phyloP scores from a whole-genome alignment of 1,284 basidiomycete genomes.

The Phylloboletellus chloephorus region DNA sequence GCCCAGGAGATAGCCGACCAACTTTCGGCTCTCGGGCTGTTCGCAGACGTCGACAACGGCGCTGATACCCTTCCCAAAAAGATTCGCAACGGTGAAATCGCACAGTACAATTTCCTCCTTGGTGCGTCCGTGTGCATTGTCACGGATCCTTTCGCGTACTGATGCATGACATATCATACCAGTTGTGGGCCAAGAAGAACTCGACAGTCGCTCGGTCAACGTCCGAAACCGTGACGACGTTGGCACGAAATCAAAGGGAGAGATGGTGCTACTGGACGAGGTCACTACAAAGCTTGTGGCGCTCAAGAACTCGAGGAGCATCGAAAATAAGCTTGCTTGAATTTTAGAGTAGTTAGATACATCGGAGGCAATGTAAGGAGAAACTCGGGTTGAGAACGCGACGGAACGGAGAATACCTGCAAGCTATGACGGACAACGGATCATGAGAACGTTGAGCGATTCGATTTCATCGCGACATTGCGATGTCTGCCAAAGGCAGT shows the following conservation, averaged over 20 bases:
- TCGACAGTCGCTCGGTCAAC: conserved; percentile 83
- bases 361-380: conserved; percentile 5
- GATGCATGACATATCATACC: conserved; percentile 7
- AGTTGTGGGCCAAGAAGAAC: conserved; percentile 95
- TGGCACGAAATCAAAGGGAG: conserved; percentile 71
- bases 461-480: no score
- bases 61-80: conserved; percentile 96
- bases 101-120: conserved; percentile 96
- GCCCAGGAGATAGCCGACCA: conserved; percentile 73
- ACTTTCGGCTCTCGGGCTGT: conserved; percentile 72
- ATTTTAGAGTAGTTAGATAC: conserved; percentile 15
- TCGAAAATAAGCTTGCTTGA: conserved; percentile 52
- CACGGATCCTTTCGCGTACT: conserved; percentile 5
- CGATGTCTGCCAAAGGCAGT: background rate
- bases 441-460: no score
- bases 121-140: conserved; percentile 49
- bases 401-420: no score
- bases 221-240: conserved; percentile 92
- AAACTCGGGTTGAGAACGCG: background rate
- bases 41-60: conserved; percentile 88
- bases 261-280: conserved; percentile 64
- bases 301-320: conserved; percentile 57
- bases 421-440: no score
- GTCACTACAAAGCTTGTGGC: conserved; percentile 57
- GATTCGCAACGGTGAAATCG: conserved; percentile 88